These are phyloP conservation scores for Acephala macrosclerotiorum DNA, from an alignment of 2,329 filamentous ascomycete genomes.

Conservation along the genomic window DNA sequence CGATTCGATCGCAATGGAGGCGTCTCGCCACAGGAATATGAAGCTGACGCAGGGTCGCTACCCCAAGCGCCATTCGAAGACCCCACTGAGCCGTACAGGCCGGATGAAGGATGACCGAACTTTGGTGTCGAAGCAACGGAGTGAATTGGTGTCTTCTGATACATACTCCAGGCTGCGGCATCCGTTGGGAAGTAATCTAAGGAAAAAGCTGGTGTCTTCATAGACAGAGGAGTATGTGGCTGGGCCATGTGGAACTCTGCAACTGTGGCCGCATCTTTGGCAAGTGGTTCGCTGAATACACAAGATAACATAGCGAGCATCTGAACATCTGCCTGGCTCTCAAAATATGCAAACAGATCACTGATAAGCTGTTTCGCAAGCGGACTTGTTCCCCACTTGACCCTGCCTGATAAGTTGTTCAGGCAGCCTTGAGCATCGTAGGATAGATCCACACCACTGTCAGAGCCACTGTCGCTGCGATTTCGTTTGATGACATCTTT, in stretches of 20 bases:
- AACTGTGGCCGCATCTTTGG: slow-evolving; percentile 63
- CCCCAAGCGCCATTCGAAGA: slow-evolving; percentile 62
- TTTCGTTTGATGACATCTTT: slow-evolving; percentile 59
- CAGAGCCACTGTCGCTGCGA: slow-evolving; percentile 50
- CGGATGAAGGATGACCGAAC: slow-evolving; percentile 61
- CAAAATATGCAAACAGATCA: slow-evolving; percentile 70
- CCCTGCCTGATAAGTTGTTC: slow-evolving; percentile 59
- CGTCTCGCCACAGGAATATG: slow-evolving; percentile 68
- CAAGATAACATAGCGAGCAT: slow-evolving; percentile 78
- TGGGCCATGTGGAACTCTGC: slow-evolving; percentile 63
- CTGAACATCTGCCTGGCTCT: slow-evolving; percentile 68
- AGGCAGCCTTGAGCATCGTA: slow-evolving; percentile 45
- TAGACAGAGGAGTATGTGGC: slow-evolving; percentile 67
- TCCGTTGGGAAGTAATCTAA: slow-evolving; percentile 71
- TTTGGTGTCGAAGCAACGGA: slow-evolving; percentile 65
- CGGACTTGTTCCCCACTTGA: slow-evolving; percentile 74
- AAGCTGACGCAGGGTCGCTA: slow-evolving; percentile 62
- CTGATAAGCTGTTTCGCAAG: slow-evolving; percentile 67
- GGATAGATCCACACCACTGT: slow-evolving; percentile 56
- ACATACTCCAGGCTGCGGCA: slow-evolving; percentile 59
- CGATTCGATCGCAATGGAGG: slow-evolving; percentile 59
- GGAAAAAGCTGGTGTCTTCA: slow-evolving; percentile 72
- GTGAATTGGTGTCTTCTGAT: slow-evolving; percentile 59
- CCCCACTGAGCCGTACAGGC: slow-evolving; percentile 62
- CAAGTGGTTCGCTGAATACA: slow-evolving; percentile 68